Percentiles rank a stretch among this genome's conserved stretches.
These are phyloP conservation scores for Simmondsia chinensis DNA, from an alignment of 148 eudicot genomes.

Conservation along the genomic window DNA sequence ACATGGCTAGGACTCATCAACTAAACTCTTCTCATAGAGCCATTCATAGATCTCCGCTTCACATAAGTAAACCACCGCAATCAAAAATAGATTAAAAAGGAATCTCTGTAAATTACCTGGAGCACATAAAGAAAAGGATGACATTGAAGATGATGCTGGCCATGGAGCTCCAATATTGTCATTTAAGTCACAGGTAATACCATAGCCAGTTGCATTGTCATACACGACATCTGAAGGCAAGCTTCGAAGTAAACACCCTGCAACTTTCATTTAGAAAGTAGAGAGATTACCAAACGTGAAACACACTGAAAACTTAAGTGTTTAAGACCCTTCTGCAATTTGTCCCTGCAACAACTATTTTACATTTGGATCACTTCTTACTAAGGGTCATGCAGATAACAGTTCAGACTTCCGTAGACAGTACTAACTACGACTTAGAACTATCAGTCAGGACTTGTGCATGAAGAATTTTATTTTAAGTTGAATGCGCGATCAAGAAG, in stretches of 20 bases:
- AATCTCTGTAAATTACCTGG: constrained; percentile 48
- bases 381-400: too few relatives aligned
- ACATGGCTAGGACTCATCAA: background rate
- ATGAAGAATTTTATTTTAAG: too few relatives aligned
- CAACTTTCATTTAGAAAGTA: constrained; percentile 7
- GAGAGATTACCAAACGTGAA: constrained; percentile 1
- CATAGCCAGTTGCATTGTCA: constrained; percentile 76
- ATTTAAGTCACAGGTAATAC: constrained; percentile 85
- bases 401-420: too few relatives aligned
- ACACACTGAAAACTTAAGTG: background rate
- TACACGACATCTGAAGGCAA: constrained; percentile 70
- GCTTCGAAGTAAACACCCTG: constrained; percentile 92
- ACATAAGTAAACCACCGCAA: too few relatives aligned
- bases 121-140: constrained; percentile 91
- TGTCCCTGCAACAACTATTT: too few relatives aligned
- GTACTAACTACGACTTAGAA: too few relatives aligned
- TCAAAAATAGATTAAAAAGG: background rate
- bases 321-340: too few relatives aligned
- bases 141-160: constrained; percentile 79
- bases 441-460: too few relatives aligned
- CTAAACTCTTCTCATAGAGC: background rate
- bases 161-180: constrained; percentile 95
- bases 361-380: too few relatives aligned
- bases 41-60: background rate
- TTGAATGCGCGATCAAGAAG: too few relatives aligned